Percentiles rank a stretch among this genome's conserved stretches.
Evolutionary conservation across 306 rosid genomes (phyloP).

Genomic region (Pterocarpus santalinus): DNA sequence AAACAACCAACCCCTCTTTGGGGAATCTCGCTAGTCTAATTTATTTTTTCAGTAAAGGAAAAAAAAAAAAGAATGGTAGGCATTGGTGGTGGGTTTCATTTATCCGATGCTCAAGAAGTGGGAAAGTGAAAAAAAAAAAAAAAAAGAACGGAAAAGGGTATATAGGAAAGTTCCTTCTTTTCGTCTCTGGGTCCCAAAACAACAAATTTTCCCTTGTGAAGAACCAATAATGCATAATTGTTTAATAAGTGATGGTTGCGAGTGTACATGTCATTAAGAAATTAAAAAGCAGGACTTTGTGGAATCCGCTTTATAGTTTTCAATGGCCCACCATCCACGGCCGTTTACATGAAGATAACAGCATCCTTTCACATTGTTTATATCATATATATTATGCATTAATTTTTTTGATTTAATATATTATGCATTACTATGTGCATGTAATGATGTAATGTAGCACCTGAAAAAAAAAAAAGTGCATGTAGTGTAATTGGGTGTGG

Average conservation of each 20-base stretch:
- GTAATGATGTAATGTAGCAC: background rate
- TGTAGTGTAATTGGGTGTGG: background rate
- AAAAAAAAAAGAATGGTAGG: constrained; percentile 44
- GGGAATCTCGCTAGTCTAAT: constrained; percentile 45
- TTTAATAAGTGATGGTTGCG: constrained; percentile 64
- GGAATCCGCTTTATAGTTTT: constrained; percentile 75
- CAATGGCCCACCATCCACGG: constrained; percentile 85
- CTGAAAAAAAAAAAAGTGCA: too few relatives aligned
- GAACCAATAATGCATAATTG: constrained; percentile 83
- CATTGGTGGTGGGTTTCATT: constrained; percentile 55
- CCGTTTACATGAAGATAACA: constrained; percentile 62
- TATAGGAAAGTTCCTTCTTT: constrained; percentile 77
- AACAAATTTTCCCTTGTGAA: constrained; percentile 77
- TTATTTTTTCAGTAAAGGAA: constrained; percentile 29
- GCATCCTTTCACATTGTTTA: constrained; percentile 41
- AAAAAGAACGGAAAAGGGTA: constrained; percentile 50
- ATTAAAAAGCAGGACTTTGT: constrained; percentile 72
- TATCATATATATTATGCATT: constrained; percentile 1
- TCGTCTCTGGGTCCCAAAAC: constrained; percentile 70
- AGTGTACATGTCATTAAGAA: constrained; percentile 80
- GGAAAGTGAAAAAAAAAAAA: constrained; percentile 38
- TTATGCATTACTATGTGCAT: constrained; percentile 39
- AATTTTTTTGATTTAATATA: too few relatives aligned
- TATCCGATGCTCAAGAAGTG: constrained; percentile 52
- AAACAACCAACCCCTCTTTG: constrained; percentile 31